phyloP scores from a whole-genome alignment of 139 green algal species.

The Chlorella sorokiniana region DNA sequence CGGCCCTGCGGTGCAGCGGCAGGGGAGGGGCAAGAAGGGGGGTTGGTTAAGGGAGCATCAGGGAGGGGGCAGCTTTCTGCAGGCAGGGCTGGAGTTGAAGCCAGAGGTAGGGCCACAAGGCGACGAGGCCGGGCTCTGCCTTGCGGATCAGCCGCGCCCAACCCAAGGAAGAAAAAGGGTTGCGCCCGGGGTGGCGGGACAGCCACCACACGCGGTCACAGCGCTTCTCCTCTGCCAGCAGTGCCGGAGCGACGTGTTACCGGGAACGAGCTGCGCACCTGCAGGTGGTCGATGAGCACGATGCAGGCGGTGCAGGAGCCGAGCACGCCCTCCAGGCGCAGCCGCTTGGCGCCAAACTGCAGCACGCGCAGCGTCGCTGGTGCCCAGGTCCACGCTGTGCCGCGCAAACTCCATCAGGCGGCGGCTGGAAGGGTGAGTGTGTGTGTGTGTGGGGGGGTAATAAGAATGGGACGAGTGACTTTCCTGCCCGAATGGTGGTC shows the following conservation, averaged over 20 bases:
- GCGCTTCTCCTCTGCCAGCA: too few relatives aligned
- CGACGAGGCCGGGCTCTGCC: too few relatives aligned
- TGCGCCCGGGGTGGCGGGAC: too few relatives aligned
- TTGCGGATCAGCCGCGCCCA: too few relatives aligned
- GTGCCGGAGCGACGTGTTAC: too few relatives aligned
- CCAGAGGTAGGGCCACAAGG: too few relatives aligned
- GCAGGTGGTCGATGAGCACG: conserved; percentile 69
- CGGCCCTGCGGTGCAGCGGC: conserved; percentile 51
- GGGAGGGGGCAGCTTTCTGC: too few relatives aligned
- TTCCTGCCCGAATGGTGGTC: too few relatives aligned
- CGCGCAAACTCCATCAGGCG: conserved; percentile 64
- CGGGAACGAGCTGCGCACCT: not conserved
- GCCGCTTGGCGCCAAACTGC: conserved; percentile 34
- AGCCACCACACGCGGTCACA: too few relatives aligned
- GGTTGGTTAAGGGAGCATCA: too few relatives aligned
- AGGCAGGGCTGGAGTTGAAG: too few relatives aligned
- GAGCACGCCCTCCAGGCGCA: conserved; percentile 53
- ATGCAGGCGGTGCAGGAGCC: conserved; percentile 84
- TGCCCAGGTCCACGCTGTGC: conserved; percentile 59
- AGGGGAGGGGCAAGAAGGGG: not conserved
- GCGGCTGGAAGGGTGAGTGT: not conserved
- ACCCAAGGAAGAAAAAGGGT: too few relatives aligned
- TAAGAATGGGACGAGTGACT: not conserved
- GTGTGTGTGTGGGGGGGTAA: not conserved
- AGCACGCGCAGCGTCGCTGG: conserved; percentile 39